Evolutionary conservation across 306 rosid genomes (phyloP), one percentile per base, ranked within the genome.

Genomic region (Datisca glomerata): DNA sequence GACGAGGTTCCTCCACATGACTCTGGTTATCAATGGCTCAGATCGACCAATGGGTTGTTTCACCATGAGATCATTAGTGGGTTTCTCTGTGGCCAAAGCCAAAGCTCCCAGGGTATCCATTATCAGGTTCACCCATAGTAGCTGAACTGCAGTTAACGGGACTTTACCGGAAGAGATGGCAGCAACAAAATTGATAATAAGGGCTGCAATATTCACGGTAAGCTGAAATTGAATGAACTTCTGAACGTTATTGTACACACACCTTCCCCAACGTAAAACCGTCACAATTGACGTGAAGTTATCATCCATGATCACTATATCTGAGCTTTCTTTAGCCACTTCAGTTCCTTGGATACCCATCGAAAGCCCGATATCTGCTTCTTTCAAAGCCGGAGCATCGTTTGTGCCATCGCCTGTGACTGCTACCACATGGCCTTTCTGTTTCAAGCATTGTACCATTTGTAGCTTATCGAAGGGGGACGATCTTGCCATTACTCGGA

Each of bases 81-180:
- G 64, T 29, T 15, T 28, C 25, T 48, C 64, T 0, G 56, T 58
- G 14, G 64, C 56, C 31, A 58, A 47, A 27, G 64, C 64, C 48
- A 58, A 58, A 49, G 64, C 64, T 58, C 64, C 64, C 33, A 58
- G 13, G 12, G 64, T 58, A 28, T 58, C 56, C 64, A 58, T 58
- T 41, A 58, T 58, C n/a, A 58, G 29, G 22, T 58, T 58, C 17
- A 58, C 64, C 64, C 64, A 58, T 18, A 58, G 41, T 16, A 58
- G 20, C 34, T 58, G 64, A 13, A 58, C 64, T 12, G 56, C 43
- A 15, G 56, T 58, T 18, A 58, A 20, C 0, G 56, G 56, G n/a
- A 58, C 56, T 35, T 58, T 58, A 3, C 56, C 44, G 0, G 64
- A 58, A 2, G 49, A 58, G n/a, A 58, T 5, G 17, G 50, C 64